phyloP scores from a whole-genome alignment of 768 basidiomycete genomes.

The Termitomyces sp. region DNA sequence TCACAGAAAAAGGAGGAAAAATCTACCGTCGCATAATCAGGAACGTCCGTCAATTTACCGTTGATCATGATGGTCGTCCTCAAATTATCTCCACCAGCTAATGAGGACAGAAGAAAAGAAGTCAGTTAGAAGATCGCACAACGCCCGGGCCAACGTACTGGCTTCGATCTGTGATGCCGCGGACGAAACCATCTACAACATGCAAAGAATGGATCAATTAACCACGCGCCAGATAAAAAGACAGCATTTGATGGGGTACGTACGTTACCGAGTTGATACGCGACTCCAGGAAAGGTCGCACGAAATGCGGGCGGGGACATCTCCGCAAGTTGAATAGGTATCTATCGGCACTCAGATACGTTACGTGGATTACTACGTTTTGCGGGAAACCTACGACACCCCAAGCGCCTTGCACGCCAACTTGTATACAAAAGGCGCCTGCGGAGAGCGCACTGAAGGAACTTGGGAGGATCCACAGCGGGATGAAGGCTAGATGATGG shows the following conservation, averaged over 20 bases:
- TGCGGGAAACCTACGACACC: constrained; percentile 56
- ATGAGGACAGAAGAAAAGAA: not conserved
- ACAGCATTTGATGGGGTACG: constrained; percentile 15
- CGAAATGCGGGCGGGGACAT: constrained; percentile 87
- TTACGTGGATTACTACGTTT: constrained; percentile 25
- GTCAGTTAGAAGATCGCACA: constrained; percentile 7
- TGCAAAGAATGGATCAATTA: not conserved
- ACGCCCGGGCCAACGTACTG: constrained; percentile 27
- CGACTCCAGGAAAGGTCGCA: constrained; percentile 81
- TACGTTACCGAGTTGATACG: constrained; percentile 79
- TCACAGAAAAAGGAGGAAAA: not conserved
- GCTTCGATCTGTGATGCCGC: constrained; percentile 82
- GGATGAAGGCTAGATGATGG: constrained; percentile 42
- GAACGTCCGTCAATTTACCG: constrained; percentile 38
- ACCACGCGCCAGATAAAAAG: not conserved
- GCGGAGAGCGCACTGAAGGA: constrained; percentile 67
- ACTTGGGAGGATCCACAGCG: constrained; percentile 79
- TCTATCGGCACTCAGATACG: constrained; percentile 35
- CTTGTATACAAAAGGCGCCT: constrained; percentile 83
- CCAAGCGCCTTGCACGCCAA: constrained; percentile 90
- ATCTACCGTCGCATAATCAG: constrained; percentile 58
- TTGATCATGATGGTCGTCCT: constrained; percentile 41
- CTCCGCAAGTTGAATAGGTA: constrained; percentile 78
- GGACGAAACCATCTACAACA: constrained; percentile 52
- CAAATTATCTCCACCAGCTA: constrained; percentile 59